A percentile compares a stretch with the other conserved stretches of the same genome.
These are phyloP conservation scores for Neoarthrinium moseri DNA, from an alignment of 2,329 filamentous ascomycete genomes.

Conservation along the genomic window DNA sequence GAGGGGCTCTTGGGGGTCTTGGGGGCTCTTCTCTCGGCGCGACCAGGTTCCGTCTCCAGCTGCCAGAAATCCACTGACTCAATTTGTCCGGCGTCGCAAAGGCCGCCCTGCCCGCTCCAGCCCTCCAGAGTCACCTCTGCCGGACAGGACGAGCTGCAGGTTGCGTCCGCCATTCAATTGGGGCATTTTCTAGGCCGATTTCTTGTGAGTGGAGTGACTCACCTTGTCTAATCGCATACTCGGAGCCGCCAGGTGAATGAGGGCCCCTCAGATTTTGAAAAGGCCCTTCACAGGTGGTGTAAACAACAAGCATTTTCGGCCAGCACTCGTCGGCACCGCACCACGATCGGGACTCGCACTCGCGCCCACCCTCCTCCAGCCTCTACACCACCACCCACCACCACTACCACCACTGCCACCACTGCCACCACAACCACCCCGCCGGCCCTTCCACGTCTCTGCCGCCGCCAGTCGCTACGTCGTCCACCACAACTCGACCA, in stretches of 20 bases:
- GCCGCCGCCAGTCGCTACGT: not conserved
- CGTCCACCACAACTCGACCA: not conserved
- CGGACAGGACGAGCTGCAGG: too few relatives aligned
- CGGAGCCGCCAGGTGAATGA: slow-evolving; percentile 10
- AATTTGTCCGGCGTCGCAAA: too few relatives aligned
- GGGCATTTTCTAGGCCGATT: not conserved
- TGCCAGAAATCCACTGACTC: not conserved
- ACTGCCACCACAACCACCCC: not conserved
- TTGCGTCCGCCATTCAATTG: not conserved
- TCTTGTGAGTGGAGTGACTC: slow-evolving; percentile 9
- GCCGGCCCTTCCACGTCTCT: not conserved
- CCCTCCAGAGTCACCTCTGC: not conserved
- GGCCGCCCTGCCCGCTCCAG: not conserved
- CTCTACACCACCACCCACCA: too few relatives aligned
- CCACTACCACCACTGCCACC: too few relatives aligned
- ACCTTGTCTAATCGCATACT: slow-evolving; percentile 7
- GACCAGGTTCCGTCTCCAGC: slow-evolving; percentile 1
- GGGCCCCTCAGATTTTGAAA: slow-evolving; percentile 9
- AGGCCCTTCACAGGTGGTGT: slow-evolving; percentile 12
- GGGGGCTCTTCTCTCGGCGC: slow-evolving; percentile 3
- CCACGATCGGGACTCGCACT: too few relatives aligned
- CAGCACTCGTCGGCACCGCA: not conserved
- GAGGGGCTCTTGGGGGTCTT: not conserved
- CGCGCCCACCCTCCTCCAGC: too few relatives aligned
- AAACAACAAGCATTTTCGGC: slow-evolving; percentile 8